Evolutionary conservation across 108 stramenopile species (phyloP), one percentile per base, ranked within the genome.

Genomic region (Poteriospumella lacustris): DNA sequence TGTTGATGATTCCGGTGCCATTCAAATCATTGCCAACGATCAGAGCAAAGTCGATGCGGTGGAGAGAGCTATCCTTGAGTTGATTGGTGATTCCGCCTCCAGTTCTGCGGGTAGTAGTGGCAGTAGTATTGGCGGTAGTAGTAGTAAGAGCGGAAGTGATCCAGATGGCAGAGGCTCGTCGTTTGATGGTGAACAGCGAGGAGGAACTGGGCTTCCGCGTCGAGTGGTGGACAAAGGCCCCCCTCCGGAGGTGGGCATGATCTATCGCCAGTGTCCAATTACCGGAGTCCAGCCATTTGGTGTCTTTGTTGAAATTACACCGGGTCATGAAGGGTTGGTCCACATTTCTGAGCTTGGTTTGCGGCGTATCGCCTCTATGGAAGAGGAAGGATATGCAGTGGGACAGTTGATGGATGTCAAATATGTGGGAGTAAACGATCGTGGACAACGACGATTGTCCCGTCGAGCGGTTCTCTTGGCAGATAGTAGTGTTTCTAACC

Each of bases 1-100:
- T 76, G 90, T 93, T 1, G 78, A 83, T 40, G 88, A 89, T 88
- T 76, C 80, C 87, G 78, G 90, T 87, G 58, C 1, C 34, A 42
- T 93, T 31, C 91, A 90, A 76, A 44, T 91, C 3, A 86, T 84
- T 3, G 88, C 87, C 3, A 87, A 89, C 70, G 79, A 90, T 43
- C 42, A 72, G 24, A 83, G 83, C 26, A 88, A 91, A 68, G 70
- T 91, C 75, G 81, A 75, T 58, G 89, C 91, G 78, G 91, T 87
- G n/a, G 81, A 90, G 64, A 86, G 88, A 59, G 88, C 90, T 70
- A 86, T 90, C 75, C 85, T 62, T 31, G 44, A 76, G 15, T 75
- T 91, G n/a, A 76, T 89, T 9, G 69, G 47, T 24, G 76, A 77
- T n/a, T n/a, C n/a, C n/a, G n/a, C n/a, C n/a, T n/a, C n/a, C n/a